Evolutionary conservation across 2,329 filamentous ascomycete species (phyloP).

Genomic region (Xylaria hypoxylon): DNA sequence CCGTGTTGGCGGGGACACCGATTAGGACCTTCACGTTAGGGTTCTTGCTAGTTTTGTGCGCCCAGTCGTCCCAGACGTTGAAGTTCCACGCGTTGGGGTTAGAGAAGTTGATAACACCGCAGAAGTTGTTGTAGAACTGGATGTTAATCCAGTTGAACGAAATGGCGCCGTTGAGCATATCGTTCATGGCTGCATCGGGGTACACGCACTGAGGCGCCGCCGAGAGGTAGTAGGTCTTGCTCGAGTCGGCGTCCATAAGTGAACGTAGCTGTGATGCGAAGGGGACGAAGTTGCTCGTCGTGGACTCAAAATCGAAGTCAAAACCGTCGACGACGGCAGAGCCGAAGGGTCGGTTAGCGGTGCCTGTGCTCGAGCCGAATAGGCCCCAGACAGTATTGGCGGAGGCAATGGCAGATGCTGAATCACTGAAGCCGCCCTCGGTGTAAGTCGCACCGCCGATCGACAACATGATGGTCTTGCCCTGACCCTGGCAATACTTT

Average conservation of each 20-base stretch:
- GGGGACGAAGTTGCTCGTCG: slow-evolving; percentile 67
- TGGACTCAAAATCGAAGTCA: slow-evolving; percentile 79
- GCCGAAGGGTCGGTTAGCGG: slow-evolving; percentile 73
- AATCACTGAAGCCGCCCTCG: slow-evolving; percentile 73
- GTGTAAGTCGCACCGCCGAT: slow-evolving; percentile 77
- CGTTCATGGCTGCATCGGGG: slow-evolving; percentile 69
- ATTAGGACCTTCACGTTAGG: slow-evolving; percentile 70
- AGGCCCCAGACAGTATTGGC: slow-evolving; percentile 76
- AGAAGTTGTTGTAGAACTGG: slow-evolving; percentile 78
- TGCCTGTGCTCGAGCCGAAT: slow-evolving; percentile 69
- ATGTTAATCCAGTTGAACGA: slow-evolving; percentile 71
- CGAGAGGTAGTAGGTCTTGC: slow-evolving; percentile 69
- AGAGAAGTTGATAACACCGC: slow-evolving; percentile 64
- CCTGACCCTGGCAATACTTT: slow-evolving; percentile 70
- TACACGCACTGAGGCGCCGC: slow-evolving; percentile 77
- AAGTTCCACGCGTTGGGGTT: slow-evolving; percentile 69
- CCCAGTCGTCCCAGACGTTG: slow-evolving; percentile 74
- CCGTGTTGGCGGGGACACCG: slow-evolving; percentile 67
- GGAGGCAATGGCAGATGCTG: slow-evolving; percentile 62
- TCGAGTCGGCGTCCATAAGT: slow-evolving; percentile 63
- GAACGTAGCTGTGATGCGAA: slow-evolving; percentile 70
- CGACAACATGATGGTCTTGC: slow-evolving; percentile 79
- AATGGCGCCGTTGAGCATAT: slow-evolving; percentile 66
- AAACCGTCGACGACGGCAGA: slow-evolving; percentile 76
- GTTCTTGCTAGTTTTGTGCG: slow-evolving; percentile 67